Conservation (phyloP, 805 yeast species). For the Komagataella mondaviorum region DNA sequence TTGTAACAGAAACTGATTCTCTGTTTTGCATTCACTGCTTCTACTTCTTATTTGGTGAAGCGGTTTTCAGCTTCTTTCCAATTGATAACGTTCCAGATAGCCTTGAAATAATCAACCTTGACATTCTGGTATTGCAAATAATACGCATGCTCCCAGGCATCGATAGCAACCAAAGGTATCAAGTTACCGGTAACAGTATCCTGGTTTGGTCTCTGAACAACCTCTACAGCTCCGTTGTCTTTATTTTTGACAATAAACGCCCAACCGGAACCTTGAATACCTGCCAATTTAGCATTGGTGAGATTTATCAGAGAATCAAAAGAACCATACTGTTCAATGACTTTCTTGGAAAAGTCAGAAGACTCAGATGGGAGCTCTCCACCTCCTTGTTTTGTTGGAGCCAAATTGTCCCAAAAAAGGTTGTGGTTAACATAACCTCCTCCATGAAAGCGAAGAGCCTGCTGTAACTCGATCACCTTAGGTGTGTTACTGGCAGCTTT, state of each 20-base stretch:
- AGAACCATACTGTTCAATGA: conserved; percentile 54
- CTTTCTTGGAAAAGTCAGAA: conserved; percentile 45
- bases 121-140: conserved; percentile 87
- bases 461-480: conserved; percentile 51
- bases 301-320: conserved; percentile 50
- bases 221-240: conserved; percentile 61
- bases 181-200: conserved; percentile 66
- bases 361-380: conserved; percentile 49
- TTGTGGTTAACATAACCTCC: conserved; percentile 86
- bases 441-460: conserved; percentile 78
- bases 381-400: conserved; percentile 66
- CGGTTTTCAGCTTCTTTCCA: conserved; percentile 85
- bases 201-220: conserved; percentile 75
- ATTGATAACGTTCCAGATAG: conserved; percentile 89
- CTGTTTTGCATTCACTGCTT: neutral
- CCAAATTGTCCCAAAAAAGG: conserved; percentile 78
- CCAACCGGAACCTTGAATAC: conserved; percentile 94
- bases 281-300: conserved; percentile 65
- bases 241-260: conserved; percentile 79
- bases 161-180: conserved; percentile 76
- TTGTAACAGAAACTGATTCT: neutral
- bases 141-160: conserved; percentile 96
- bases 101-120: conserved; percentile 84
- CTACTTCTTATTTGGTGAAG: conserved; percentile 19
- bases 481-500: conserved; percentile 40